phyloP scores from a whole-genome alignment of 768 basidiomycete genomes.

The Lentinula lateritia region DNA sequence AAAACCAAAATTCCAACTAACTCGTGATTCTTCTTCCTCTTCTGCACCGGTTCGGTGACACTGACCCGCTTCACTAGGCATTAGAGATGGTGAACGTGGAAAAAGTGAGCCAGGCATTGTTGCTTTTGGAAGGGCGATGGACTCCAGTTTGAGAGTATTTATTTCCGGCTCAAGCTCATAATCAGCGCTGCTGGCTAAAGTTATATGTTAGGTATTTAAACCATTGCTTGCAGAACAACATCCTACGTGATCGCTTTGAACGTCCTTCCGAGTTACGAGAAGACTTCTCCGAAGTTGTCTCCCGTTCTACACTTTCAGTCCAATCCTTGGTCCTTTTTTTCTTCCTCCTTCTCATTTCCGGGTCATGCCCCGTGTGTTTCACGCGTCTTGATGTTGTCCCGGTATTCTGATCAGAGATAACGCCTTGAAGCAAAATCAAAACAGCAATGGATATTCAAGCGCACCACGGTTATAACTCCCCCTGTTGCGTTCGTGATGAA shows the following conservation, averaged over 20 bases:
- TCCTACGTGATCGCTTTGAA: background rate
- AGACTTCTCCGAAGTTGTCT: background rate
- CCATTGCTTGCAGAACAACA: background rate
- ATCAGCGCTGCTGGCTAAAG: background rate
- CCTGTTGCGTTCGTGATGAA: conserved; percentile 68
- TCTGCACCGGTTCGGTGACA: background rate
- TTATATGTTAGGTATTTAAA: background rate
- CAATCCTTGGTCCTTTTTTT: conserved; percentile 9
- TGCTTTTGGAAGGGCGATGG: conserved; percentile 24
- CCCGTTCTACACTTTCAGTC: background rate
- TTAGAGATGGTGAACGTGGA: conserved; percentile 64
- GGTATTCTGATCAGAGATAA: conserved; percentile 2
- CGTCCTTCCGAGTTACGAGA: background rate
- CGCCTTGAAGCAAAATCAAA: conserved; percentile 2
- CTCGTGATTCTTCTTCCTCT: conserved; percentile 24
- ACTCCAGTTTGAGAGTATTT: conserved; percentile 21
- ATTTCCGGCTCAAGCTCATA: conserved; percentile 20
- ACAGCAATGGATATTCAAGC: background rate
- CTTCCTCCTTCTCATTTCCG: background rate
- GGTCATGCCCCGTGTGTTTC: conserved; percentile 3
- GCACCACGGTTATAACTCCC: conserved; percentile 19
- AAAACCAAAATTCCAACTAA: conserved; percentile 26
- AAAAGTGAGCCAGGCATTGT: conserved; percentile 81
- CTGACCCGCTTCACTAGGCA: conserved; percentile 28
- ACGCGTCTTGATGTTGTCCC: conserved; percentile 12